Evolutionary conservation across 441 rosid genomes (phyloP), one percentile per base, ranked within the genome.

Genomic region (Pelargonium myrrhifolium): DNA sequence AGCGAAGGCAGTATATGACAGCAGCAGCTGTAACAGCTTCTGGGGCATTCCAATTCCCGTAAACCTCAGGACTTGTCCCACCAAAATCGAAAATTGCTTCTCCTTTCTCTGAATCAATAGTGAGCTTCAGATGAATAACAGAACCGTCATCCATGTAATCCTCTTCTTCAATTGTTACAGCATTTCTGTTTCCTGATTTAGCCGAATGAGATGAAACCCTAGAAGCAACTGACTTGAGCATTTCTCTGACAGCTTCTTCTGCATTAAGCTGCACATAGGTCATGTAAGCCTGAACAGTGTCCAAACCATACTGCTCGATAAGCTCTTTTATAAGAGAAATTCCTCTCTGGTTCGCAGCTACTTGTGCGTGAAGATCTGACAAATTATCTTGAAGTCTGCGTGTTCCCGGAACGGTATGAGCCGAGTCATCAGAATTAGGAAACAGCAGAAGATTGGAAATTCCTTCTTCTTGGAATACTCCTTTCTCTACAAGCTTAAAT

Each of bases 101-200:
- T 64, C 97, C 96, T 80, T 83, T 86, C n/a, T 71, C 73, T 21
- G 85, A 65, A 64, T 89, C 86, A 40, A 90, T 86, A 10, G 87
- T 80, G 21, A 93, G 90, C 56, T 86, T 85, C 71, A 90, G 75
- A 72, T 86, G 96, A 77, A 90, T 87, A 28, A 76, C 61, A 0
- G 96, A 93, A 21, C 98, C 98, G 31, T 93, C 98, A 71, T 93
- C 97, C 98, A 93, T 90, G 83, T 77, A 85, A 74, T 89, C 98
- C 64, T 90, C 96, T 70, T 90, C 97, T 78, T 86, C 90, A 12
- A 90, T 79, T 21, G 81, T 81, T 35, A 87, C 80, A 5, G 39
- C 73, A 45, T 76, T 66, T 4, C 69, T 71, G 64, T 72, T 77
- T 35, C 65, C 80, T 31, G 70, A 21, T 28, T 47, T 65, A 0